These are phyloP conservation scores for Malassezia cuniculi DNA, from an alignment of 1,284 basidiomycete genomes.

Conservation along the genomic window DNA sequence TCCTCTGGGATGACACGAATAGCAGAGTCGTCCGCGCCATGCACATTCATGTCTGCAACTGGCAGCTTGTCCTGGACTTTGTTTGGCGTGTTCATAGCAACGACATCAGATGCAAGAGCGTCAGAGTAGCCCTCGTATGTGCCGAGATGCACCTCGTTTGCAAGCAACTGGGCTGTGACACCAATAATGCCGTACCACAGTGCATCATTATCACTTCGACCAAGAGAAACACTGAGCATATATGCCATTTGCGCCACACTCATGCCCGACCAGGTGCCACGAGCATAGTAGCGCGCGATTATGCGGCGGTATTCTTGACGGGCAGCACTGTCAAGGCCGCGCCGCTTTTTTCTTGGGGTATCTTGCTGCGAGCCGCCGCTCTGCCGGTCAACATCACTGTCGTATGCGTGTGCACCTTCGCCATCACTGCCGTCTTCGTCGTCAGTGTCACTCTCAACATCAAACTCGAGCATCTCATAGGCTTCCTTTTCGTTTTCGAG, in stretches of 20 bases:
- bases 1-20: slow-evolving; percentile 32
- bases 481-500: slow-evolving; percentile 29
- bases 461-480: slow-evolving; percentile 28
- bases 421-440: slow-evolving; percentile 49
- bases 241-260: slow-evolving; percentile 80
- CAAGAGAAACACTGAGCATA: slow-evolving; percentile 71
- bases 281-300: slow-evolving; percentile 56
- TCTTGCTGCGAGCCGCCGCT: no score
- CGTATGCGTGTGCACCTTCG: slow-evolving; percentile 10
- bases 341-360: no score
- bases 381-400: slow-evolving; percentile 37
- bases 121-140: slow-evolving; percentile 56
- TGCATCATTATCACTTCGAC: slow-evolving; percentile 80
- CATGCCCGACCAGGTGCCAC: slow-evolving; percentile 77
- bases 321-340: slow-evolving; percentile 16
- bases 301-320: slow-evolving; percentile 27
- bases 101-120: slow-evolving; percentile 31
- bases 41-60: slow-evolving; percentile 3
- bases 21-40: slow-evolving; percentile 28
- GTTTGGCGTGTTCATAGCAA: slow-evolving; percentile 26
- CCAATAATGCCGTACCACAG: slow-evolving; percentile 94
- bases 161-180: slow-evolving; percentile 79
- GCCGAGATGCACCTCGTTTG: slow-evolving; percentile 71
- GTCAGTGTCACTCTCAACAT: slow-evolving; percentile 46
- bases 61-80: not conserved